Evolutionary conservation across 495 filamentous ascomycete species (phyloP).

Genomic region (Tuber umbilicatum): DNA sequence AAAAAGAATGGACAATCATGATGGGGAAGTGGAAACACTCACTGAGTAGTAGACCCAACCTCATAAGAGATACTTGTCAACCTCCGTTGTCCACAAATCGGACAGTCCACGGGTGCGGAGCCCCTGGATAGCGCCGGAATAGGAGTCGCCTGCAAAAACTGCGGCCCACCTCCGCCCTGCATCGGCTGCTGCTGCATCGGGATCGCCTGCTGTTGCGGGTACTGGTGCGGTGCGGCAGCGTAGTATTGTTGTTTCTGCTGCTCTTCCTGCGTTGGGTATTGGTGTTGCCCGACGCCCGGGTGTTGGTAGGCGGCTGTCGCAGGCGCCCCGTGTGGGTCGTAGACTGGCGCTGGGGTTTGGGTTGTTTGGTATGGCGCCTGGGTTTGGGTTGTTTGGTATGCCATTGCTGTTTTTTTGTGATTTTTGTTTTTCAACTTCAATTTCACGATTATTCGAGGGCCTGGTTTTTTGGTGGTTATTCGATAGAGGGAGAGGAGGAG

Average conservation of each 20-base stretch:
- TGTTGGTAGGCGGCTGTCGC: not conserved
- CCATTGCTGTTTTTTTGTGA: not conserved
- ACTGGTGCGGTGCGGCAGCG: not conserved
- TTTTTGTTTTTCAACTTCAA: not conserved
- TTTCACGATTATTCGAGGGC: not conserved
- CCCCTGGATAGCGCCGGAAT: not conserved
- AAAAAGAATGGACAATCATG: not conserved
- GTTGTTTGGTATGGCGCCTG: not conserved
- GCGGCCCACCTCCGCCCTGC: not conserved
- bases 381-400: not conserved
- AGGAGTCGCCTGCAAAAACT: constrained; percentile 15
- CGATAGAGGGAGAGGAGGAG: not conserved
- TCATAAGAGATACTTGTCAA: constrained; percentile 6
- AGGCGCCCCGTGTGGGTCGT: not conserved
- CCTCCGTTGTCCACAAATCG: constrained; percentile 13
- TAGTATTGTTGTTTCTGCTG: constrained; percentile 1
- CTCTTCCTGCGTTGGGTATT: not conserved
- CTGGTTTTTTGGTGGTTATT: not conserved
- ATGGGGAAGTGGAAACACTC: not conserved
- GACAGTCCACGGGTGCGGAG: constrained; percentile 32
- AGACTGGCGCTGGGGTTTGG: not conserved
- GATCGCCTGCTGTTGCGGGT: not conserved
- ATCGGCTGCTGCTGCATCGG: not conserved
- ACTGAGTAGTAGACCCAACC: constrained; percentile 29
- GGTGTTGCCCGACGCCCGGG: not conserved